phyloP scores from a whole-genome alignment of 192 early-diverging fungal genomes.

The Rhizophlyctis rosea region DNA sequence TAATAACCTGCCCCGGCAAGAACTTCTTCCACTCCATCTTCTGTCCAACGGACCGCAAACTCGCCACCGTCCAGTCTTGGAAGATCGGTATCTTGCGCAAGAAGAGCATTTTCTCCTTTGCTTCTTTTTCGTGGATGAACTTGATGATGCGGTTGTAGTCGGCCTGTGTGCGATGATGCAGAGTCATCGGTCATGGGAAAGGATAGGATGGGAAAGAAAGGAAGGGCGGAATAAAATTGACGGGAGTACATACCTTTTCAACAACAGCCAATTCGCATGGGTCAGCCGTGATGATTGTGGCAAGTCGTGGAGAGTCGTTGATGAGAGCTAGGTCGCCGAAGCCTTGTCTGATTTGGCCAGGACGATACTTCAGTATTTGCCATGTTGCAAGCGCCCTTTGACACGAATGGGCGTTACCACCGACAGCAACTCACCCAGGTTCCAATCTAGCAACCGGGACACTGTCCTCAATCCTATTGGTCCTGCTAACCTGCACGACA shows the following conservation, averaged over 20 bases:
- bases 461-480: slow-evolving; percentile 29
- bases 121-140: slow-evolving; percentile 42
- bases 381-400: too few relatives aligned
- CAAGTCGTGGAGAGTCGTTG: slow-evolving; percentile 38
- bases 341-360: slow-evolving; percentile 28
- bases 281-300: slow-evolving; percentile 37
- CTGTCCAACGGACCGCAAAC: slow-evolving; percentile 24
- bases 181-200: neutral
- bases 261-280: slow-evolving; percentile 37
- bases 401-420: neutral
- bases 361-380: neutral
- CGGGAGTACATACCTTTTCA: slow-evolving; percentile 32
- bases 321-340: slow-evolving; percentile 48
- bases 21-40: slow-evolving; percentile 23
- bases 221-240: neutral
- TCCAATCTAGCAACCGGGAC: slow-evolving; percentile 17
- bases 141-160: slow-evolving; percentile 33
- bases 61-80: slow-evolving; percentile 12
- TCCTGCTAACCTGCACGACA: slow-evolving; percentile 31
- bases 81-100: slow-evolving; percentile 36
- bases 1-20: slow-evolving; percentile 16
- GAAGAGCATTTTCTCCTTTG: slow-evolving; percentile 33
- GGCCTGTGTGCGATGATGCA: slow-evolving; percentile 7
- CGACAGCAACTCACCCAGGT: slow-evolving; percentile 8
- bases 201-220: neutral